phyloP scores from a whole-genome alignment of 805 yeast genomes.

The Cephaloascus fragrans region DNA sequence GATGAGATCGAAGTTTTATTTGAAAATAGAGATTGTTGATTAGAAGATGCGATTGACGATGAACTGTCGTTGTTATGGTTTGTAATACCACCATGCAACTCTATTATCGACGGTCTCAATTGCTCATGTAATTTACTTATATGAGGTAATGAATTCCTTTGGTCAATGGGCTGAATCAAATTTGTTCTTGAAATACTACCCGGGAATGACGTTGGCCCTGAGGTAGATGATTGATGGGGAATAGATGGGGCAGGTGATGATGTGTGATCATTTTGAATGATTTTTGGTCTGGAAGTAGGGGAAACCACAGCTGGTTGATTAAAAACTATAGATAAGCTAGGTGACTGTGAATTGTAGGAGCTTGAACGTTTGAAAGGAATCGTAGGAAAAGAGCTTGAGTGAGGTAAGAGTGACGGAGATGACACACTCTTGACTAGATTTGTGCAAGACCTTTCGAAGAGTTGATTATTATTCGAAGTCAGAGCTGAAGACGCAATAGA shows the following conservation, averaged over 20 bases:
- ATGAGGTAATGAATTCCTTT: slow-evolving; percentile 10
- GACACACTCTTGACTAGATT: neutral
- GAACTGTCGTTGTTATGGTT: slow-evolving; percentile 1
- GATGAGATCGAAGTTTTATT: slow-evolving; percentile 25
- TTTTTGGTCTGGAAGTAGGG: neutral
- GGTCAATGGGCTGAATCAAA: slow-evolving; percentile 6
- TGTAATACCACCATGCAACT: slow-evolving; percentile 14
- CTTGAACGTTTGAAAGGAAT: neutral
- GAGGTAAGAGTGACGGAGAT: neutral
- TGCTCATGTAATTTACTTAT: slow-evolving; percentile 14
- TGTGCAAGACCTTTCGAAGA: neutral
- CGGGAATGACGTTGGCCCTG: slow-evolving; percentile 6
- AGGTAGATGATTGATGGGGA: neutral
- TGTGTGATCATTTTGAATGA: too few species aligned
- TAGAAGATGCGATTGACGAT: slow-evolving; percentile 4
- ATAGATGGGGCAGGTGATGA: neutral
- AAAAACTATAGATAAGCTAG: slow-evolving; percentile 1
- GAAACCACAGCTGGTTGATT: slow-evolving; percentile 3
- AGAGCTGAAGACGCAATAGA: neutral
- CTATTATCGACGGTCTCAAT: slow-evolving; percentile 25
- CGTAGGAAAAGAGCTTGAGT: neutral
- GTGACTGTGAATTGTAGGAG: neutral
- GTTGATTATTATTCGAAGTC: neutral
- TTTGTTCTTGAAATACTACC: slow-evolving; percentile 6
- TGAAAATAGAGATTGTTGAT: slow-evolving; percentile 21